Conservation (phyloP, 2,329 filamentous ascomycete species). For the Aspergillus ibericus region DNA sequence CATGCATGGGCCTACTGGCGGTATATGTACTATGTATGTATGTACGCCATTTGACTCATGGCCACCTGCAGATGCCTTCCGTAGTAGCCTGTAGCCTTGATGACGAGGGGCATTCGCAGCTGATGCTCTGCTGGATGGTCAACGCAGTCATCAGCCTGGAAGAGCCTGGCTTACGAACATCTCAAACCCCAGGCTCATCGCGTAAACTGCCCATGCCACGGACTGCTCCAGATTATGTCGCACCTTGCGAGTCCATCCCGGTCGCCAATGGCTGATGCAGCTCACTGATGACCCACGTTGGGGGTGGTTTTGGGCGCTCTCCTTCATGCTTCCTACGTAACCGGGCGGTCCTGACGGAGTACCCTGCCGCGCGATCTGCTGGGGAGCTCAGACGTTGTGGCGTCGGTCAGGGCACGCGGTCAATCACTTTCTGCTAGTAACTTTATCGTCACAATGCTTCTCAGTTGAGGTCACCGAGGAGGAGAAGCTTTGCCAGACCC, state of each 20-base stretch:
- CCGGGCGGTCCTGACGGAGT: background rate
- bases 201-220: background rate
- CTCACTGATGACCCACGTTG: background rate
- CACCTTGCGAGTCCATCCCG: background rate
- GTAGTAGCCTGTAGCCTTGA: background rate
- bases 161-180: background rate
- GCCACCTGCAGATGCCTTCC: constrained; percentile 15
- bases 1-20: constrained; percentile 14
- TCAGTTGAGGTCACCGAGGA: background rate
- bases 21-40: constrained; percentile 10
- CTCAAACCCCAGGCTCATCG: background rate
- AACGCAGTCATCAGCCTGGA: background rate
- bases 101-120: background rate
- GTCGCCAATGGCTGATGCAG: background rate
- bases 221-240: background rate
- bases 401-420: constrained; percentile 12
- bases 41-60: constrained; percentile 20
- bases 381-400: constrained; percentile 15
- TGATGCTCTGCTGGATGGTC: background rate
- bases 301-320: background rate
- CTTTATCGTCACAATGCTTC: background rate
- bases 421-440: background rate
- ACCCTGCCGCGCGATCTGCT: constrained; percentile 9
- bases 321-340: constrained; percentile 1
- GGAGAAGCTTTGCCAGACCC: background rate